Evolutionary conservation across 192 early-diverging fungal species (phyloP), one percentile per base, ranked within the genome.

Genomic region (Diversispora epigaea): DNA sequence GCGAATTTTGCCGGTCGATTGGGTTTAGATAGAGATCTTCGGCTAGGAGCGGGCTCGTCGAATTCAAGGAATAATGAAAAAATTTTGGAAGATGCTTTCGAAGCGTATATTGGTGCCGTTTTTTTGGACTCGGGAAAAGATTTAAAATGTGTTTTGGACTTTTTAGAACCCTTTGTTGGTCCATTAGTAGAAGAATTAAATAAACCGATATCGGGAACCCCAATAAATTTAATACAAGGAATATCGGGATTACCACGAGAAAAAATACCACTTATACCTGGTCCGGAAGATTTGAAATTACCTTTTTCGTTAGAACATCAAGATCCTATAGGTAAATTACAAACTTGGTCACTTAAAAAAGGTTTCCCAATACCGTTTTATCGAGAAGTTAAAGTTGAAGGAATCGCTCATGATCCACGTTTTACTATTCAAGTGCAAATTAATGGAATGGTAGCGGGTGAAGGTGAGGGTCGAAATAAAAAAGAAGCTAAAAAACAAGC

Each of bases 51-150:
- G 8, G 62, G 62, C n/a, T 32, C 62, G 3, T 15, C n/a, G 9
- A 8, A 6, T 6, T 43, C 62, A 9, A 64, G 62, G n/a, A 64
- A 41, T n/a, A 64, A 44, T 64, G 62, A 64, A n/a, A 64, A 43
- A 43, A 19, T 32, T 45, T 64, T 64, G 43, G 62, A 64, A 15
- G 62, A 64, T 19, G 9, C 62, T 17, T 64, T 64, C 19, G 62
- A 64, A 64, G 62, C 62, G 17, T 64, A 64, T n/a, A 19, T 64
- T 17, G 62, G 62, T 19, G 62, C 62, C 5, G 2, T 64, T 44
- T 64, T 43, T 64, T 64, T 64, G 41, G 62, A 64, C 9, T 19
- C 40, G 8, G 9, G 17, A 1, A 64, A 17, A 64, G n/a, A 64
- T 43, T 41, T 44, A 9, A 12, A 15, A 0, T 32, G 43, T 3